Evolutionary conservation across 2,329 filamentous ascomycete species (phyloP), one percentile per base, ranked within the genome.

Genomic region (Cladosporium sp.): DNA sequence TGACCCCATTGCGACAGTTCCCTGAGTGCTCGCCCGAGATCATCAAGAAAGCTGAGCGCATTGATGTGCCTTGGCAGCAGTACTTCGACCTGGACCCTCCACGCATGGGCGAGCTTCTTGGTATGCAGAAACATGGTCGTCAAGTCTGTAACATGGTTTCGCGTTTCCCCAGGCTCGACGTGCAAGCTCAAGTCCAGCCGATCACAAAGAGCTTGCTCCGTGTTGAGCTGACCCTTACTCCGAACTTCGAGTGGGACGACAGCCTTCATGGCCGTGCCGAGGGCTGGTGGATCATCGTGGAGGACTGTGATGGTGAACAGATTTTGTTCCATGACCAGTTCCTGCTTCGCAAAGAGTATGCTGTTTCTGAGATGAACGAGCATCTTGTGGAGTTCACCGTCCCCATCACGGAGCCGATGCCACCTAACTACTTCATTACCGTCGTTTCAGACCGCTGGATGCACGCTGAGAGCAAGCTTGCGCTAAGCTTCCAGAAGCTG

Each of bases 21-120:
- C 87, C 90, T 3, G 81, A 83, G 46, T 97, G 93, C 74, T 88
- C 93, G 3, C 84, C 88, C 49, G 94, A 98, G 66, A 91, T 98
- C 62, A 83, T 98, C 58, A 89, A 92, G 70, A 98, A 98, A 80
- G 90, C 93, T 3, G 95, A 99, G 81, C 87, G 93, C 71, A 96
- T 98, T 67, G 93, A 97, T 71, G 93, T 98, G 23, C 89, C 91
- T 1, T 99, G 94, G 93, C 86, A 84, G 67, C 96, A 87, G 77
- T 99, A 97, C 80, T 97, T 98, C 74, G 95, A 97, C 75, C 86
- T 99, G 52, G 95, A 99, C 74, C 93, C 95, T 66, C 95, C 95
- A 2, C 90, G 93, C 18, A 97, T 98, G 93, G 93, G 93, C 53
- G 94, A 98, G 80, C 85, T 98, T 65, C 84, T 98, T 58, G 93